Conservation (phyloP, 2,329 filamentous ascomycete genomes). For the Fusarium poae region DNA sequence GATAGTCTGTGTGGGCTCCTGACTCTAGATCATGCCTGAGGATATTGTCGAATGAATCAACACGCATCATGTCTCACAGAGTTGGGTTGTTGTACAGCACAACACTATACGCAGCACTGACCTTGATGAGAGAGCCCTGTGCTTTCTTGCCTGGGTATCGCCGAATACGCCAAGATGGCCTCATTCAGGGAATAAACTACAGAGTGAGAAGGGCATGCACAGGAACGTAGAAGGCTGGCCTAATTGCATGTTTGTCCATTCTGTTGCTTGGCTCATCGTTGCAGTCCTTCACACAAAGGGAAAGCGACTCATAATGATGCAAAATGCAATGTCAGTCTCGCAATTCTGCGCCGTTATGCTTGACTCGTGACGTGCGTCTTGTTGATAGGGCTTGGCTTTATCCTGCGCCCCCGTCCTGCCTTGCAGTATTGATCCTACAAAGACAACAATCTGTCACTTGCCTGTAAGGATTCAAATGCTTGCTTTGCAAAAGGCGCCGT, state of each 20-base stretch:
- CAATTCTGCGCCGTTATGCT: background rate
- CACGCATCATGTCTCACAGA: constrained; percentile 41
- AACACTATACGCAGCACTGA: constrained; percentile 19
- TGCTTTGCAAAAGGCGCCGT: background rate
- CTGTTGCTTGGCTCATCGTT: background rate
- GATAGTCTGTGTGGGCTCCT: background rate
- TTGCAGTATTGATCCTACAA: constrained; percentile 18
- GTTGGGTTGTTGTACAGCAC: constrained; percentile 14
- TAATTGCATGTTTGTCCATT: background rate
- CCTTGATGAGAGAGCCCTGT: background rate
- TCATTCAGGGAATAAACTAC: background rate
- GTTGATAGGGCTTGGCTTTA: constrained; percentile 8
- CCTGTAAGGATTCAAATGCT: constrained; percentile 6
- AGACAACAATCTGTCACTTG: constrained; percentile 3
- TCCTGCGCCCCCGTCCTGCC: constrained; percentile 30
- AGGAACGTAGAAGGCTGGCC: background rate
- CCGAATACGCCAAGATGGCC: background rate
- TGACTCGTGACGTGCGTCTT: constrained; percentile 5
- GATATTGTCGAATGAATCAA: constrained; percentile 22
- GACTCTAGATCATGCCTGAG: constrained; percentile 1
- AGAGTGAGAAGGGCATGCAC: background rate
- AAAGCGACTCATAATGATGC: background rate
- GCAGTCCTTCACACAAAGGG: background rate
- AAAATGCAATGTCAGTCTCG: constrained; percentile 1
- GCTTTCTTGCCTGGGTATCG: background rate